phyloP scores from a whole-genome alignment of 2,329 filamentous ascomycete species.

The Pseudofabraea citricarpa region DNA sequence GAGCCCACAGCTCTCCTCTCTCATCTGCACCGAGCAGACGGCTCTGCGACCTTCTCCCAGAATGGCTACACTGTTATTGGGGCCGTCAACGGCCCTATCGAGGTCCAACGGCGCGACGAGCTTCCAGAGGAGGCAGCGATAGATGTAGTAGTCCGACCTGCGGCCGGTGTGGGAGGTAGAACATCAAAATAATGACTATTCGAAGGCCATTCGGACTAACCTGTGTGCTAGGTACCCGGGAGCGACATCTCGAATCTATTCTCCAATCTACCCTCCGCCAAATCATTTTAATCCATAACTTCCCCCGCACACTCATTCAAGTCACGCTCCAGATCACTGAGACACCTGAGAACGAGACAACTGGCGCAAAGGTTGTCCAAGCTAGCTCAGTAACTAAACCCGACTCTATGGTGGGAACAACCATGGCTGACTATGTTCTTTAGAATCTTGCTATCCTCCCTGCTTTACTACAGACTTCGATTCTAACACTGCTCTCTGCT shows the following conservation, averaged over 20 bases:
- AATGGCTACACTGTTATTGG: conserved; percentile 77
- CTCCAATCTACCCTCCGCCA: conserved; percentile 68
- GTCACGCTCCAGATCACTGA: conserved; percentile 73
- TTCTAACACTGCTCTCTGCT: conserved; percentile 75
- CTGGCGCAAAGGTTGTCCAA: conserved; percentile 54
- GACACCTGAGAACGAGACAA: conserved; percentile 63
- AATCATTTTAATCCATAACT: conserved; percentile 69
- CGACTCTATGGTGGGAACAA: conserved; percentile 4
- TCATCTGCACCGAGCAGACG: conserved; percentile 67
- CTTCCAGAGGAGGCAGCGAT: conserved; percentile 85
- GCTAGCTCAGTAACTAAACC: conserved; percentile 47
- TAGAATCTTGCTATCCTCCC: conserved; percentile 79
- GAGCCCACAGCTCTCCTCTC: conserved; percentile 44
- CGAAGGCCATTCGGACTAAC: conserved; percentile 10
- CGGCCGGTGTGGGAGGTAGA: conserved; percentile 80
- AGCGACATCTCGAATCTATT: conserved; percentile 77
- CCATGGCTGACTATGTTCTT: conserved; percentile 7
- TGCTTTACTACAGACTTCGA: conserved; percentile 72
- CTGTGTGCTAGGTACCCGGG: conserved; percentile 52
- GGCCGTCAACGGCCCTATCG: conserved; percentile 88
- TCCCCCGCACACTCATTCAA: conserved; percentile 74
- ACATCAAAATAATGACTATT: too few species aligned
- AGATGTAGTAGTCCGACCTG: conserved; percentile 85
- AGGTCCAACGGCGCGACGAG: conserved; percentile 84
- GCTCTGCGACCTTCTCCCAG: conserved; percentile 72